Base-by-base conservation (phyloP, 345 rosid genomes). In the Gynandropsis gynandra region DNA sequence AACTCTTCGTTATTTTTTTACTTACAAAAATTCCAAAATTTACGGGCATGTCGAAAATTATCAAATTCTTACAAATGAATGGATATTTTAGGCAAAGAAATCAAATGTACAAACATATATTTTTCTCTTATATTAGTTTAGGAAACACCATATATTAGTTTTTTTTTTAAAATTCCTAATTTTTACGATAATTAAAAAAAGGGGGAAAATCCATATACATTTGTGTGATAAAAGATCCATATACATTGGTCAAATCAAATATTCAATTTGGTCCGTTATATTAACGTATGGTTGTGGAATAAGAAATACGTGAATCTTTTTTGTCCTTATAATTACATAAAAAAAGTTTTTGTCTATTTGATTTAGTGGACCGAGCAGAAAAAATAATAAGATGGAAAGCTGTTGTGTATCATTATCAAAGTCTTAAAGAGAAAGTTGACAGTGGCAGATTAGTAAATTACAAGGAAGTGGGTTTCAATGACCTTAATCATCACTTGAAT, bases 361-460 rank as follows among this genome's bases (percentile, higher is more conserved):
- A n/a, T n/a, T n/a, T n/a, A n/a, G n/a, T n/a, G n/a, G n/a, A n/a
- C n/a, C n/a, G 29, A 24, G 29, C 2, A 24, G 29, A 24, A 24
- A 24, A 24, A 24, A 24, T 2, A 24, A 24, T 2, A 24, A 5
- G 29, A 24, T 2, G 29, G 5, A 24, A 5, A 24, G 54, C 74
- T 72, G 75, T 61, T 69, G 40, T 59, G 59, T 71, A 64, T 75
- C 72, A 71, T 69, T 71, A 67, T 77, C 76, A 73, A 61, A 45
- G 69, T 35, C 63, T 72, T 55, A 36, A 47, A 53, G 42, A 37
- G 45, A 33, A 42, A 50, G 7, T 31, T 31, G 27, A 31, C 21
- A 47, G 56, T 36, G 63, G 50, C 43, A 56, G 61, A 50, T 56
- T 14, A 58, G 72, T 62, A 50, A n/a, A 45, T 57, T 63, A 55